Evolutionary conservation across 257 asterid genomes (phyloP), one percentile per base, ranked within the genome.

Genomic region (Solanum pinnatisectum): DNA sequence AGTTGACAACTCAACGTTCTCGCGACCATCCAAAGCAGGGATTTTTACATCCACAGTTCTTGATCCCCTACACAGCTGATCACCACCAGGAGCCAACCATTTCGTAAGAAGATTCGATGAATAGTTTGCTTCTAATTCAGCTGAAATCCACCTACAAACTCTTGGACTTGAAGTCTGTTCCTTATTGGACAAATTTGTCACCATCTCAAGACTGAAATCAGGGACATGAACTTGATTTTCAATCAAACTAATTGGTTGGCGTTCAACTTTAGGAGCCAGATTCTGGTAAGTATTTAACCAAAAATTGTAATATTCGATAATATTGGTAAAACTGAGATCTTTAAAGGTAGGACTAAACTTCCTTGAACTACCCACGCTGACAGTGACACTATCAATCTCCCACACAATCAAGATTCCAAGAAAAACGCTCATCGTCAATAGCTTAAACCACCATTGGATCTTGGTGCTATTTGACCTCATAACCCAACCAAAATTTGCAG

Each of bases 71-170:
- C 99, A 95, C 20, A 92, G 93, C 89, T 93, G 30, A 30, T 30
- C 95, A 25, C 95, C 99, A 8, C 95, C 95, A 5, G 96, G 96
- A 44, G 92, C 90, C 81, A 95, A 87, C 98, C 96, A 96, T 59
- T 59, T 91, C 2, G 89, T 71, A 35, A 96, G 89, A 73, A 95
- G 92, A 25, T 88, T 90, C n/a, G 94, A 89, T 18, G 99, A 92
- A 87, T 92, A 97, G 52, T 96, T 94, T 12, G 92, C 90, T 84
- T 91, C 98, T 10, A 92, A 87, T 49, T 93, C 95, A 27, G 93
- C 87, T 5, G 94, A 91, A 91, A 97, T 90, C 99, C 99, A 97
- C 67, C 68, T 32, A 86, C 5, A 5, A 71, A 86, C 27, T 71
- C 88, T 71, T 46, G 49, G 0, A 30, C 36, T 44, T 27, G 59